Base-by-base conservation (phyloP, 345 rosid species). In the Crucihimalaya himalaica region DNA sequence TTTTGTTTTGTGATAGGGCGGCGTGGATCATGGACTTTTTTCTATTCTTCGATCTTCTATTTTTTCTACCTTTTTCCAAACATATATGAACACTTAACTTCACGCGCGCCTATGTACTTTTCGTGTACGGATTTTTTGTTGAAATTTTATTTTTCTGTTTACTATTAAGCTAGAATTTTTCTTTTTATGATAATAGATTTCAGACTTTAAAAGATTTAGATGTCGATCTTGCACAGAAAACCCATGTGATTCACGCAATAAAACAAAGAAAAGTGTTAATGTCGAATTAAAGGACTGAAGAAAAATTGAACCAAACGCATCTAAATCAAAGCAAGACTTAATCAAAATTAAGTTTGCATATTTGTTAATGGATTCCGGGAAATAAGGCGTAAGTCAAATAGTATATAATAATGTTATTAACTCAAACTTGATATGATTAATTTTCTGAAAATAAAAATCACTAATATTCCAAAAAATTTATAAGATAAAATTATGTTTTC, bases 11-110 rank as follows among this genome's bases (percentile, higher is more conserved):
- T 28, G 8, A 21, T 59, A 68, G 56, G 74, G 63, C 40, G 69
- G 69, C 70, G 79, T 61, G 79, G 12, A 51, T 68, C 79, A 75
- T 75, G 69, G 79, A 68, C 74, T 68, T 68, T 67, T 55, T 8
- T 35, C 8, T 55, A 4, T 31, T 15, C 53, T 25, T 20, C 4
- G 25, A 43, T 31, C 35, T 32, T 66, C 25, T 23, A 40, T 46
- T 43, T 21, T 19, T 42, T 37, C 50, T 8, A 56, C 25, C 29
- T 37, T 40, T 74, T 67, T 75, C 63, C 68, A 4, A 67, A 75
- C 73, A 50, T 59, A 71, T 60, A 51, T 75, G 72, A 74, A 68
- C 74, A 61, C 70, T 75, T 39, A 3, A 66, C 34, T 48, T 65
- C 62, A 75, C 68, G 68, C 79, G 73, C 79, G 51, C 28, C 55